Conservation (phyloP, 768 basidiomycete genomes). For the Russula lepida region DNA sequence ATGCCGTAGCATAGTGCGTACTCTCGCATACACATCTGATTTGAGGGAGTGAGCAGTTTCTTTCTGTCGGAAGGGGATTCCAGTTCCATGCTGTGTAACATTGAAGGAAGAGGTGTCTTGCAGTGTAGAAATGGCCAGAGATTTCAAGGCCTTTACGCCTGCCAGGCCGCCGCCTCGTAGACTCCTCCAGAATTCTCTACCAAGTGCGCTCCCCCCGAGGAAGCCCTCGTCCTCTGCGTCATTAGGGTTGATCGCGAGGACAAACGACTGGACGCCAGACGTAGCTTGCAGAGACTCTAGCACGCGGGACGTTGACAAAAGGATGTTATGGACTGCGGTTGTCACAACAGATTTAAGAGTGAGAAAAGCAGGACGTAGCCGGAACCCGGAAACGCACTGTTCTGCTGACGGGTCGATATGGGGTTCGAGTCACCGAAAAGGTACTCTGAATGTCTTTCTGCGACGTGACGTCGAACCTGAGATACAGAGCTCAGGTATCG, state of each 20-base stretch:
- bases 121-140: constrained; percentile 21
- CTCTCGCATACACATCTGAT: constrained; percentile 20
- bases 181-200: constrained; percentile 60
- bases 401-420: constrained; percentile 3
- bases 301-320: constrained; percentile 42
- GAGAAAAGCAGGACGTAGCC: neutral
- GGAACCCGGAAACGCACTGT: constrained; percentile 14
- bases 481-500: constrained; percentile 24
- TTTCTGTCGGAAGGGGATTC: constrained; percentile 7
- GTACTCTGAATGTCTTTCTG: constrained; percentile 56
- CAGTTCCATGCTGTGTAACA: neutral
- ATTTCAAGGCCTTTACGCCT: constrained; percentile 50
- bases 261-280: constrained; percentile 50
- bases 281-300: constrained; percentile 46
- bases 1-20: constrained; percentile 16
- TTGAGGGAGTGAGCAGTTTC: constrained; percentile 18
- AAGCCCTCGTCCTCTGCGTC: constrained; percentile 44
- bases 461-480: constrained; percentile 41
- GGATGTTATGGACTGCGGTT: constrained; percentile 36
- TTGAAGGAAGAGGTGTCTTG: neutral
- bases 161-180: constrained; percentile 48
- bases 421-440: constrained; percentile 34
- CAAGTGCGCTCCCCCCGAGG: constrained; percentile 51
- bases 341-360: neutral
- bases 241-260: constrained; percentile 50